phyloP scores from a whole-genome alignment of 257 asterid genomes.

The Petunia secreta region DNA sequence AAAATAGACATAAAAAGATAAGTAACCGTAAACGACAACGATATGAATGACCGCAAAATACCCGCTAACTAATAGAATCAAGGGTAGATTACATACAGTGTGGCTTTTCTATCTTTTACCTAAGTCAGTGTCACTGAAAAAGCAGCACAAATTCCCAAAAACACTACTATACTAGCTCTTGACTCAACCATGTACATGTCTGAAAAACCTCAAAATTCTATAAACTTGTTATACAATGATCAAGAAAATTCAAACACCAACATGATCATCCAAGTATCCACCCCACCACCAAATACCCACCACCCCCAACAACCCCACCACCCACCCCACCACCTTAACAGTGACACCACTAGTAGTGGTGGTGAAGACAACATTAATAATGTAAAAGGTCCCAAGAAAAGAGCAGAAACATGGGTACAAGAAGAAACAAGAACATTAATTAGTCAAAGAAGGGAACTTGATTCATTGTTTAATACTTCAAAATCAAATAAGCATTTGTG shows the following conservation, averaged over 20 bases:
- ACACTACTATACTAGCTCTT: background rate
- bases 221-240: conserved; percentile 34
- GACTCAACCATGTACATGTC: conserved; percentile 32
- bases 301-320: conserved; percentile 42
- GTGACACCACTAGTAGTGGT: conserved; percentile 34
- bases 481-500: conserved; percentile 87
- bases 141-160: background rate
- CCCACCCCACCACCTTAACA: conserved; percentile 35
- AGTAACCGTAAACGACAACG: no score
- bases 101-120: no score
- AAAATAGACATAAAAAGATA: no score
- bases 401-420: conserved; percentile 92
- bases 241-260: conserved; percentile 31
- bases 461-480: conserved; percentile 73
- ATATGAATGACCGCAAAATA: no score
- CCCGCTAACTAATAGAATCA: no score
- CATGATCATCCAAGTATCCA: conserved; percentile 51
- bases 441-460: conserved; percentile 68
- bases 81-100: no score
- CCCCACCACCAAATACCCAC: conserved; percentile 21
- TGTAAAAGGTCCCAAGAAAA: conserved; percentile 55
- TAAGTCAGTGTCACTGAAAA: no score
- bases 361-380: conserved; percentile 33
- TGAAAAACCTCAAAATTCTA: conserved; percentile 30
- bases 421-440: conserved; percentile 79